Evolutionary conservation across 2,329 filamentous ascomycete species (phyloP).

Genomic region (Monilinia polystroma): DNA sequence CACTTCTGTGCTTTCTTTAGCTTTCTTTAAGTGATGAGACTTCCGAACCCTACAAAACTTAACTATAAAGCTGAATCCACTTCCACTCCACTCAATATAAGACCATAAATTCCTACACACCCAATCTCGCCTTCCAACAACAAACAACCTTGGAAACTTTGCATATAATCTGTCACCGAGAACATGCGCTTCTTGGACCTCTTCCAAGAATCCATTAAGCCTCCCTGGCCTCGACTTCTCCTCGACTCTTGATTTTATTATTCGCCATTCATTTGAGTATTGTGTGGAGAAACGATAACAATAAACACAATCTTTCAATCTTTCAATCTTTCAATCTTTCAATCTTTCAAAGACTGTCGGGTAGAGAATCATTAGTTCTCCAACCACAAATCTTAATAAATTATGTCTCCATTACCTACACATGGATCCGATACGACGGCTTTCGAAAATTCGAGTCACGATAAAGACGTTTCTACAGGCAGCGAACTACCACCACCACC

Average conservation of each 20-base stretch:
- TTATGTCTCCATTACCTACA: slow-evolving; percentile 13
- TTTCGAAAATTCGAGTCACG: slow-evolving; percentile 35
- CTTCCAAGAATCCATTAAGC: slow-evolving; percentile 26
- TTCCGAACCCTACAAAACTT: neutral
- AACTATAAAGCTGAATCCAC: slow-evolving; percentile 15
- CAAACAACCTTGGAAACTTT: slow-evolving; percentile 18
- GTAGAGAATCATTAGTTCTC: neutral
- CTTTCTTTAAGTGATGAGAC: neutral
- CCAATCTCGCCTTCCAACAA: slow-evolving; percentile 24
- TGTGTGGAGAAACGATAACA: neutral
- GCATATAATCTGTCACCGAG: slow-evolving; percentile 31
- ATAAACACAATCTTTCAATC: neutral
- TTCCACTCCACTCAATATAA: slow-evolving; percentile 24
- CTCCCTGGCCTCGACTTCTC: slow-evolving; percentile 33
- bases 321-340: neutral
- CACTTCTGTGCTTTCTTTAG: slow-evolving; percentile 1
- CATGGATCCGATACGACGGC: neutral
- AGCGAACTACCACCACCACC: slow-evolving; percentile 37
- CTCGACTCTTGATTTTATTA: slow-evolving; percentile 19
- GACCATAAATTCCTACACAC: slow-evolving; percentile 20
- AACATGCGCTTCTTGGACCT: slow-evolving; percentile 36
- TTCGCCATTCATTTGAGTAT: slow-evolving; percentile 14
- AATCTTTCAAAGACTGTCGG: neutral
- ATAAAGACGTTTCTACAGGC: slow-evolving; percentile 37
- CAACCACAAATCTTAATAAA: neutral